These are phyloP conservation scores for Termitomyces sp. DNA, from an alignment of 768 basidiomycete species.

Conservation along the genomic window DNA sequence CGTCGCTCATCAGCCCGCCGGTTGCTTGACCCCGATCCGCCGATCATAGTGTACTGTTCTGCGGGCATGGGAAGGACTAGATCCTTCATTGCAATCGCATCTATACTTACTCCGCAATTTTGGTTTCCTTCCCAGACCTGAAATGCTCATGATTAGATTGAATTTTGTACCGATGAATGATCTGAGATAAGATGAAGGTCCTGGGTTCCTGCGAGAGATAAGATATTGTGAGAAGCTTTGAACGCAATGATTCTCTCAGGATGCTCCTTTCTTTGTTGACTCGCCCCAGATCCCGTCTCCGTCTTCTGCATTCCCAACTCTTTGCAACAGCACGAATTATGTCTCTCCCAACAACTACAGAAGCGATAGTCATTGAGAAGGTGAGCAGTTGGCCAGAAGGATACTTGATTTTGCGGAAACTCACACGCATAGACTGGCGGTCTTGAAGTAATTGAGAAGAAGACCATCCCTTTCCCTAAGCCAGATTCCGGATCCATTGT, in stretches of 20 bases:
- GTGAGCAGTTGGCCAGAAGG: not conserved
- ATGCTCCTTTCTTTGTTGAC: conserved; percentile 9
- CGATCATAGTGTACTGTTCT: conserved; percentile 78
- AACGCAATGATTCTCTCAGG: conserved; percentile 6
- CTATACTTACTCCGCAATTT: conserved; percentile 57
- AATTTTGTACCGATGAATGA: not conserved
- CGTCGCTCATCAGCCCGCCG: conserved; percentile 21
- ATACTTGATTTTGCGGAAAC: not conserved
- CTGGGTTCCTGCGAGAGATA: too few relatives aligned
- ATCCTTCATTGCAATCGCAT: conserved; percentile 76
- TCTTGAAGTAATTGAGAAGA: conserved; percentile 70
- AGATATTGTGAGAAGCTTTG: too few relatives aligned
- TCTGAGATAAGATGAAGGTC: conserved; percentile 1
- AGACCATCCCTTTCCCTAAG: conserved; percentile 60
- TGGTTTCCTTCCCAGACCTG: conserved; percentile 38
- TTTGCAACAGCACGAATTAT: conserved; percentile 28
- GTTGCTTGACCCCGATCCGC: conserved; percentile 56
- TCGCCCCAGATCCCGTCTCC: conserved; percentile 4
- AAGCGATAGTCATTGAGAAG: conserved; percentile 67
- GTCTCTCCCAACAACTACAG: conserved; percentile 55
- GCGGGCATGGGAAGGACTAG: conserved; percentile 88
- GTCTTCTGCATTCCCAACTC: conserved; percentile 23
- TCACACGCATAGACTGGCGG: conserved; percentile 49
- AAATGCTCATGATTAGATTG: conserved; percentile 1
- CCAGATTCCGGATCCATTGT: conserved; percentile 56